Base-by-base conservation (phyloP, 345 rosid genomes). In the Fremontodendron californicum region DNA sequence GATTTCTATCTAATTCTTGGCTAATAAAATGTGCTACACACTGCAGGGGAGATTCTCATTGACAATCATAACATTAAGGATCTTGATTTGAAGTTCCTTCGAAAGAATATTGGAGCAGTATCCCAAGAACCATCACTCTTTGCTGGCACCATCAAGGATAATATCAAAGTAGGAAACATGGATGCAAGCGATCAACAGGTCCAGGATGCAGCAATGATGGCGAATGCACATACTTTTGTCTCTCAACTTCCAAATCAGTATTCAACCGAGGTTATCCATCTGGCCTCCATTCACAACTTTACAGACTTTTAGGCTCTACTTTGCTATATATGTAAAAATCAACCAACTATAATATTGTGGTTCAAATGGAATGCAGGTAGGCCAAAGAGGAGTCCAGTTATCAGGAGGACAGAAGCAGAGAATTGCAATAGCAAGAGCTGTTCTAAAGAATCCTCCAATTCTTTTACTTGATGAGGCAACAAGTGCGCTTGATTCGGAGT, bases 331-430 rank as follows among this genome's bases (percentile, higher is more conserved):
- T 46, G 25, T 4, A 42, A 4, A 5, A 45, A 29, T 29, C 42
- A 0, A 18, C 42, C 42, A 29, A 48, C 1, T 8, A 19, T 13
- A 19, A 13, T 9, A 42, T 49, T 49, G 5, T 6, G 15, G 9
- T 73, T 39, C 10, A 52, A 69, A 72, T 29, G 65, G 37, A 49
- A 68, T 67, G 27, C 82, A 87, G 95, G 90, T 85, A 37, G 96
- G 96, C 6, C 83, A 89, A 62, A 85, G 90, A 78, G 93, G 93
- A 58, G 81, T 89, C 73, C 96, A 89, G 79, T 71, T 89, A 78
- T 91, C 93, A 10, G 89, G 93, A 70, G 95, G 91, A 45, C 95
- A 89, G 74, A 91, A 89, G 58, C 92, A 91, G 80, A 86, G 92
- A 74, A 84, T 91, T 69, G 90, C 94, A 0, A 89, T 89, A 75